Evolutionary conservation across 495 filamentous ascomycete genomes (phyloP).

Genomic region (Hypomontagnella monticulosa): DNA sequence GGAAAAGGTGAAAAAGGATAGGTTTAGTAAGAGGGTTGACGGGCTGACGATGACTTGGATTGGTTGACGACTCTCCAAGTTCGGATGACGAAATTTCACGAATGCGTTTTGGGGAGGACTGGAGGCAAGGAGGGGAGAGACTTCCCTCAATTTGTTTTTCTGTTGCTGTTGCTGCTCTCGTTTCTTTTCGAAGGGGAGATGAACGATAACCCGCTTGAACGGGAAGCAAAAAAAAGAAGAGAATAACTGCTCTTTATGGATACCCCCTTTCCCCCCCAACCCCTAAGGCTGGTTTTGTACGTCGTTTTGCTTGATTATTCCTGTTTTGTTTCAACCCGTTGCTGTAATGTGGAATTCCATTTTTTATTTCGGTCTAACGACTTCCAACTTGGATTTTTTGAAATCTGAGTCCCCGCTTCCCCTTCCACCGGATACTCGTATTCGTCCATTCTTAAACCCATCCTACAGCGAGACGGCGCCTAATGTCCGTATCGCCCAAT

Average conservation of each 20-base stretch:
- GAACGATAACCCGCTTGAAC: slow-evolving; percentile 19
- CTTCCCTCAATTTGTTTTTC: background rate
- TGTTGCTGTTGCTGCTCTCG: background rate
- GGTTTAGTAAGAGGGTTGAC: slow-evolving; percentile 11
- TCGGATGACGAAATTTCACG: slow-evolving; percentile 27
- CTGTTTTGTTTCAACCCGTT: background rate
- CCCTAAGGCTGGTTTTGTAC: slow-evolving; percentile 18
- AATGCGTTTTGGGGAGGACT: slow-evolving; percentile 12
- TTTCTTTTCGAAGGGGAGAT: slow-evolving; percentile 21
- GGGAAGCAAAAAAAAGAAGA: slow-evolving; percentile 28
- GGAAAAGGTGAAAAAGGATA: slow-evolving; percentile 12
- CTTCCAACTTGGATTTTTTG: background rate
- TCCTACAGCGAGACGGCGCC: background rate
- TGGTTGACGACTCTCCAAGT: slow-evolving; percentile 7
- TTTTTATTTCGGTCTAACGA: background rate
- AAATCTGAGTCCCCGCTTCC: no score
- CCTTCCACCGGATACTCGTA: no score
- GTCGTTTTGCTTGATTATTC: slow-evolving; percentile 13
- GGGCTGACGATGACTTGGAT: no score
- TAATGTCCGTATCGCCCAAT: background rate
- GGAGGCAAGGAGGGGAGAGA: background rate
- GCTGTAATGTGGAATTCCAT: slow-evolving; percentile 34
- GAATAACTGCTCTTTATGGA: slow-evolving; percentile 30
- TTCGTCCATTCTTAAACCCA: background rate
- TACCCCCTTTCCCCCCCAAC: slow-evolving; percentile 29